Conservation (phyloP, 2,329 filamentous ascomycete species). For the Cladosporium sp. region DNA sequence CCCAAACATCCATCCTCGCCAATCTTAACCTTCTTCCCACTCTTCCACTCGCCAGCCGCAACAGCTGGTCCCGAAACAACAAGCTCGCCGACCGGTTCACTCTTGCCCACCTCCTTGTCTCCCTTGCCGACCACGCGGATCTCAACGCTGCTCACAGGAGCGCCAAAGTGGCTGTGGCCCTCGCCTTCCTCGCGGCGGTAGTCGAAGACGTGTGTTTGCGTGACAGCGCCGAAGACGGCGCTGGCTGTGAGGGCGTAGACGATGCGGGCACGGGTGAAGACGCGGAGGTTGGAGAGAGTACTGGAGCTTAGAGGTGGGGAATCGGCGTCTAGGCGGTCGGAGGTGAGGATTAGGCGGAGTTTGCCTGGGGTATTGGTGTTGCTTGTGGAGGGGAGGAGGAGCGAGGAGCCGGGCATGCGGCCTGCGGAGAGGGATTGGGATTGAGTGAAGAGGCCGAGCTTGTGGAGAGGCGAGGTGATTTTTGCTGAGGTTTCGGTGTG, state of each 20-base stretch:
- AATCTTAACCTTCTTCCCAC: background rate
- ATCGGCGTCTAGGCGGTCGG: slow-evolving; percentile 66
- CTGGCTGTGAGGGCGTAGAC: slow-evolving; percentile 82
- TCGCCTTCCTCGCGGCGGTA: slow-evolving; percentile 62
- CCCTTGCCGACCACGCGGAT: slow-evolving; percentile 50
- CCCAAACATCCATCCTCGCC: slow-evolving; percentile 18
- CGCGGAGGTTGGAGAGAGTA: slow-evolving; percentile 75
- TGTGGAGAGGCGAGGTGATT: slow-evolving; percentile 60
- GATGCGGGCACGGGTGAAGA: slow-evolving; percentile 76
- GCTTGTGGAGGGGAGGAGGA: slow-evolving; percentile 61
- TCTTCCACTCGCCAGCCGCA: slow-evolving; percentile 57
- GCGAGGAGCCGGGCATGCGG: slow-evolving; percentile 67
- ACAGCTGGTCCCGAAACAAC: slow-evolving; percentile 73
- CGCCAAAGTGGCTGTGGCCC: slow-evolving; percentile 70
- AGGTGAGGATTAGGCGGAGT: slow-evolving; percentile 77
- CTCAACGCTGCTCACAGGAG: slow-evolving; percentile 78
- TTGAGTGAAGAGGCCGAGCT: slow-evolving; percentile 70
- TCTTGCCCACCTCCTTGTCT: slow-evolving; percentile 63
- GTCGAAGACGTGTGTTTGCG: slow-evolving; percentile 84
- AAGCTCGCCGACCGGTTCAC: slow-evolving; percentile 52
- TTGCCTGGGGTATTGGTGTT: slow-evolving; percentile 64
- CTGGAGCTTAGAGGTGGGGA: slow-evolving; percentile 65
- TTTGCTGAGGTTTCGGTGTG: slow-evolving; percentile 62
- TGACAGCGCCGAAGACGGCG: slow-evolving; percentile 83
- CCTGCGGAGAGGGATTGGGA: slow-evolving; percentile 70